Percentiles rank a stretch among this genome's conserved stretches.
phyloP scores from a whole-genome alignment of 2,329 filamentous ascomycete genomes.

The Tolypocladium nubicola region DNA sequence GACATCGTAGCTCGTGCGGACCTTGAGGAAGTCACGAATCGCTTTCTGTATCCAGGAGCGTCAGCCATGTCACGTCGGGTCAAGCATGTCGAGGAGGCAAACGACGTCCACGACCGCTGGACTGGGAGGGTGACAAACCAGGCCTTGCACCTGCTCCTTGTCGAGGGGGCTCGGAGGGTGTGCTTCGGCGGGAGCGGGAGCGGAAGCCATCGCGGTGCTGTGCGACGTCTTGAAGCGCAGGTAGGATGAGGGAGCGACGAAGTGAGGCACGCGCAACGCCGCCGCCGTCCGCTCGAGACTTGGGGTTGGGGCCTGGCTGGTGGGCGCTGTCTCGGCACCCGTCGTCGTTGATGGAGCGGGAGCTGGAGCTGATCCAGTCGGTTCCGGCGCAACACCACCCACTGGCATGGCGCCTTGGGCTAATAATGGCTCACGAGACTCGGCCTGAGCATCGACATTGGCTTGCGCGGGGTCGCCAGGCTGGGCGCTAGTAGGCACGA shows the following conservation, averaged over 20 bases:
- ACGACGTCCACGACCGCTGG: not conserved
- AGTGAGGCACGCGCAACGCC: constrained; percentile 34
- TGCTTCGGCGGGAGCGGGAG: constrained; percentile 17
- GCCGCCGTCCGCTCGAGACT: constrained; percentile 2
- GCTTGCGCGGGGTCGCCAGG: constrained; percentile 7
- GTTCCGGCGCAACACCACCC: not conserved
- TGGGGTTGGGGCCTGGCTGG: not conserved
- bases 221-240: constrained; percentile 30
- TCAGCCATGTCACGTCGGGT: constrained; percentile 2
- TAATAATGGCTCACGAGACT: constrained; percentile 9
- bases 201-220: constrained; percentile 22
- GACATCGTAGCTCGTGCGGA: constrained; percentile 95
- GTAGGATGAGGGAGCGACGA: constrained; percentile 51
- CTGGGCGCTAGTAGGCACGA: constrained; percentile 4
- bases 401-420: not conserved
- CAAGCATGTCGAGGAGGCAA: not conserved
- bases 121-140: constrained; percentile 39
- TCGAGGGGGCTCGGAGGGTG: constrained; percentile 51
- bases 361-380: not conserved
- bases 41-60: constrained; percentile 50
- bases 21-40: constrained; percentile 91
- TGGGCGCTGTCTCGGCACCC: not conserved
- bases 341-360: not conserved
- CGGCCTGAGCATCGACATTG: constrained; percentile 5
- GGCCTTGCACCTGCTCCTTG: constrained; percentile 65